These are phyloP conservation scores for Solanum hybrid DNA, from an alignment of 305 asterid genomes.

Conservation along the genomic window DNA sequence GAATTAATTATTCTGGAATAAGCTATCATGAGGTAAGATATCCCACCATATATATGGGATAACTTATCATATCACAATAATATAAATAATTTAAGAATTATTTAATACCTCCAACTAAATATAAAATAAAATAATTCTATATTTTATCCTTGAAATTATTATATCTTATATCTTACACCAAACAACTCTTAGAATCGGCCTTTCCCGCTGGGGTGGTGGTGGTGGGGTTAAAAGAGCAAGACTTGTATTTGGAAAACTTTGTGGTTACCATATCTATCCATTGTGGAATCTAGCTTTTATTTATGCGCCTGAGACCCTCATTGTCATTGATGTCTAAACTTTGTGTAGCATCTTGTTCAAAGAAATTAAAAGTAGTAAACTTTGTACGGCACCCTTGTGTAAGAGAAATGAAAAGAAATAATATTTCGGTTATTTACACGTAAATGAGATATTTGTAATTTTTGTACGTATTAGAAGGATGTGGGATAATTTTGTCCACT, in stretches of 20 bases:
- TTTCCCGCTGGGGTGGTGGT: neutral
- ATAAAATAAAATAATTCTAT: too few species aligned
- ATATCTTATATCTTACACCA: neutral
- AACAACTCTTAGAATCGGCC: neutral
- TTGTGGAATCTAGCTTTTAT: neutral
- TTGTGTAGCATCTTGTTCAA: neutral
- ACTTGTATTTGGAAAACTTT: neutral
- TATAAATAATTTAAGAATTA: too few species aligned
- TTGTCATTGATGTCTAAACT: neutral
- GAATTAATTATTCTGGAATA: neutral
- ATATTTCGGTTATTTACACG: neutral
- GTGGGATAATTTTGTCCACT: neutral
- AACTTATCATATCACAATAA: too few species aligned
- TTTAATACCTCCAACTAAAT: too few species aligned
- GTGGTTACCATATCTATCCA: neutral
- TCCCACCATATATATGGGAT: accelerated
- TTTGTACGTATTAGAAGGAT: neutral
- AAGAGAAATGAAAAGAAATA: neutral
- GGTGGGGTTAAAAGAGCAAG: neutral
- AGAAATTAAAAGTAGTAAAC: neutral
- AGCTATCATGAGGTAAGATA: neutral
- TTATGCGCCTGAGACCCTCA: neutral
- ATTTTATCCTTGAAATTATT: too few species aligned
- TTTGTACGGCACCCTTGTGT: neutral
- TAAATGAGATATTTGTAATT: neutral